Evolutionary conservation across 2,329 filamentous ascomycete genomes (phyloP), one percentile per base, ranked within the genome.

Genomic region (Penicillium sp.): DNA sequence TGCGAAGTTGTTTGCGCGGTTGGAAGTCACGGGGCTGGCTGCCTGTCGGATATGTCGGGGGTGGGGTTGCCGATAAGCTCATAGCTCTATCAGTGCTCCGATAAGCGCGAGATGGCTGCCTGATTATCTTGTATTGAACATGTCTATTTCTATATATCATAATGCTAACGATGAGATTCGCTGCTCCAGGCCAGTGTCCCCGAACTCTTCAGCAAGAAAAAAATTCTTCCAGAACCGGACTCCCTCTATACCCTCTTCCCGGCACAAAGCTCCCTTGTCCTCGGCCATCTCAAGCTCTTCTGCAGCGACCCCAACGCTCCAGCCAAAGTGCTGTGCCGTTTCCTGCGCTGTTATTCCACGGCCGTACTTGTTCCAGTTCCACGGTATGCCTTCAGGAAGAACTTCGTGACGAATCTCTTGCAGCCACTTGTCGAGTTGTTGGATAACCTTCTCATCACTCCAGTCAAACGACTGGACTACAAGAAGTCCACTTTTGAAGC

Each of bases 241-340:
- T 0, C 94, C 94, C 70, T 97, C 92, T 14, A 97, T 84, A 4
- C 91, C 88, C 66, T 96, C 92, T 70, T 99, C 94, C 48, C 94
- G 86, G 70, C 93, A 97, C 20, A 99, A 71, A 2, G 86, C 84
- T 0, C 94, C 94, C 56, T 83, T 85, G 70, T 97, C 93, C 72
- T 99, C 94, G 0, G 92, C 92, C 93, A 99, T 97, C 69, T 97
- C 90, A 12, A 99, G 79, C 74, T 99, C 94, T 71, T 97, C 94
- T 59, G 88, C 89, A 1, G 94, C 94, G 21, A 99, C 93, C 8
- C 94, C 94, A 7, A 99, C 88, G 69, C 94, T 97, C 94, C 94
- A 99, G 5, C 92, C 90, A 73, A 99, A 99, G 50, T 85, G 81
- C 71, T 95, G 90, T 0, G 94, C 94, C 0, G 86, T 84, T 67